Conservation (phyloP, 1,139 yeast species). For the Blastobotrys buckinghamii region DNA sequence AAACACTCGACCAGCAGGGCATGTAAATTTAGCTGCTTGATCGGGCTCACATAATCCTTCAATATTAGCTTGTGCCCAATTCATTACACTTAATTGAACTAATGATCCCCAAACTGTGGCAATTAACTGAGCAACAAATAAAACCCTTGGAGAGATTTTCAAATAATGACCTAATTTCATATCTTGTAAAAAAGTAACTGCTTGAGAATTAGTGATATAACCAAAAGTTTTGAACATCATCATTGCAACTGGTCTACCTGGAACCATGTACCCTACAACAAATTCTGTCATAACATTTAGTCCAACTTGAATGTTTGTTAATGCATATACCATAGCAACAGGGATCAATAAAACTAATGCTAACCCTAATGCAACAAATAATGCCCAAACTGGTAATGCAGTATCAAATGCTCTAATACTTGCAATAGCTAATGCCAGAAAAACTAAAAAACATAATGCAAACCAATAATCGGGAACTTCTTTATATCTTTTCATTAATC, state of each 20-base stretch:
- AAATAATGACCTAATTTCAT: conserved; percentile 61
- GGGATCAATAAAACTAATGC: conserved; percentile 52
- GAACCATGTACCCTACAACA: conserved; percentile 56
- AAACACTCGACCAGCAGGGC: conserved; percentile 46
- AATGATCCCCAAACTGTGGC: conserved; percentile 35
- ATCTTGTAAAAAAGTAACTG: conserved; percentile 49
- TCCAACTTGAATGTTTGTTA: conserved; percentile 52
- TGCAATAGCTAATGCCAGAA: conserved; percentile 40
- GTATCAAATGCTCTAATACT: conserved; percentile 43
- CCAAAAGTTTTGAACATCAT: conserved; percentile 59
- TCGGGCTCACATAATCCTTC: conserved; percentile 43
- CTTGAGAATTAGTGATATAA: conserved; percentile 54
- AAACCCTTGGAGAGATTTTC: conserved; percentile 54
- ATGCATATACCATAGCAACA: conserved; percentile 47
- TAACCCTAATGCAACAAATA: conserved; percentile 47
- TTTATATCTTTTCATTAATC: conserved; percentile 53
- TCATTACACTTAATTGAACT: conserved; percentile 38
- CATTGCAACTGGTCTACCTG: conserved; percentile 57
- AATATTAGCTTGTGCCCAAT: conserved; percentile 43
- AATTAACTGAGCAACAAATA: conserved; percentile 49
- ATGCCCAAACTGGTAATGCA: conserved; percentile 43
- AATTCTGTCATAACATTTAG: conserved; percentile 57
- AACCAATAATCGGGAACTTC: conserved; percentile 71
- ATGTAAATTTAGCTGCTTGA: conserved; percentile 43
- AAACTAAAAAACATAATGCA: conserved; percentile 38